These are phyloP conservation scores for Lactarius indigo DNA, from an alignment of 768 basidiomycete species.

Conservation along the genomic window DNA sequence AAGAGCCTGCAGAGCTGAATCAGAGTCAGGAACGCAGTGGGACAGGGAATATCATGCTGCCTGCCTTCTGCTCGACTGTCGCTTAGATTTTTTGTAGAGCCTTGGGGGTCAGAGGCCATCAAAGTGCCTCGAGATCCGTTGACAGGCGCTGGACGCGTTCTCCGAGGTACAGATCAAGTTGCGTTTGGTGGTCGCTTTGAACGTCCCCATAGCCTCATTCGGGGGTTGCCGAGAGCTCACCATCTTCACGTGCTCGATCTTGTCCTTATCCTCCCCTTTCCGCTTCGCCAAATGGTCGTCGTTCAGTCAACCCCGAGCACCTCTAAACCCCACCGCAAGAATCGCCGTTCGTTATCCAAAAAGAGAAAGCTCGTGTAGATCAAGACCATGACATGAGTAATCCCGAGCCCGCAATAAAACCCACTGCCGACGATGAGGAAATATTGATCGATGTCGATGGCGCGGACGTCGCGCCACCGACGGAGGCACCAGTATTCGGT, in stretches of 20 bases:
- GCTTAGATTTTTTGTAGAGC: constrained; percentile 1
- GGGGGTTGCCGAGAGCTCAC: constrained; percentile 1
- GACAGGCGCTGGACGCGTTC: neutral
- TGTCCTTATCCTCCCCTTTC: neutral
- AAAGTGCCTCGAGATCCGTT: neutral
- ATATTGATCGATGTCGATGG: constrained; percentile 57
- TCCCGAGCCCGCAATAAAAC: constrained; percentile 9
- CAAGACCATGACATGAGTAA: constrained; percentile 13
- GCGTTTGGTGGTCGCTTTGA: no score
- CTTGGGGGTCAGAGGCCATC: constrained; percentile 14
- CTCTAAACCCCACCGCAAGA: constrained; percentile 30
- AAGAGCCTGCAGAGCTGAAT: constrained; percentile 39
- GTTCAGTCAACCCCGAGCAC: constrained; percentile 35
- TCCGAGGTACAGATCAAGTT: no score
- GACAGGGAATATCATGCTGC: neutral
- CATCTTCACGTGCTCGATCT: neutral
- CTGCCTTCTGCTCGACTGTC: constrained; percentile 19
- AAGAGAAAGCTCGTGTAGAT: constrained; percentile 34
- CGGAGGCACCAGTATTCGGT: constrained; percentile 64
- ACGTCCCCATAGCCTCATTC: neutral
- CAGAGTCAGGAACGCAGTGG: constrained; percentile 4
- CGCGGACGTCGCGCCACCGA: constrained; percentile 39
- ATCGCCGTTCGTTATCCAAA: constrained; percentile 46
- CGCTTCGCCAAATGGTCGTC: constrained; percentile 40
- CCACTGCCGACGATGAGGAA: constrained; percentile 57